Evolutionary conservation across 2,329 filamentous ascomycete genomes (phyloP).

Genomic region (Xylariaceae sp.): DNA sequence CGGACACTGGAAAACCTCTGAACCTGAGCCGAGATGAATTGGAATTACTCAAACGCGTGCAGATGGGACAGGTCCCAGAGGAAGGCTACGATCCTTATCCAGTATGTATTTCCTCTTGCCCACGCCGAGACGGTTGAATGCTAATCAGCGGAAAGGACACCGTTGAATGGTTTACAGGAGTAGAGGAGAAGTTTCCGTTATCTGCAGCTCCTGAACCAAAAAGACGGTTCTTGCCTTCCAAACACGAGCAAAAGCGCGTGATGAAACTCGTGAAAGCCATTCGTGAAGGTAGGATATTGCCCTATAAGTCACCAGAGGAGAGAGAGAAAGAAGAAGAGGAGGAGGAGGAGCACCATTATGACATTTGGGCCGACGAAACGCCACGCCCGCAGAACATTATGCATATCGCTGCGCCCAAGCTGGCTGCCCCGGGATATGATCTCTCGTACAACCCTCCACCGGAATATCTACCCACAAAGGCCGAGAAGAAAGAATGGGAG

Average conservation of each 20-base stretch:
- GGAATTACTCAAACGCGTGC: constrained; percentile 81
- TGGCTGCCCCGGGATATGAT: constrained; percentile 89
- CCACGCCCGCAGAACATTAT: constrained; percentile 80
- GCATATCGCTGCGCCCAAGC: constrained; percentile 92
- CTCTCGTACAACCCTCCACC: constrained; percentile 94
- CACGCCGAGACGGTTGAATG: background rate
- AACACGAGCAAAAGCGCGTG: constrained; percentile 91
- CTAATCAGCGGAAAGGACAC: constrained; percentile 54
- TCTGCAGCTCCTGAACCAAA: constrained; percentile 95
- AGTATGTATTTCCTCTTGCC: constrained; percentile 41
- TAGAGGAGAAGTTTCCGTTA: constrained; percentile 88
- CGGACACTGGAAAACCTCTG: constrained; percentile 86
- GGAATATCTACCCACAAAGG: constrained; percentile 84
- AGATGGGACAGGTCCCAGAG: constrained; percentile 81
- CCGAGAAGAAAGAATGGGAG: constrained; percentile 83
- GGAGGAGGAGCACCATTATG: constrained; percentile 69
- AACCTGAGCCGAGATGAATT: constrained; percentile 84
- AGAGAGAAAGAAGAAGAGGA: constrained; percentile 66
- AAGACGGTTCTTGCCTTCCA: constrained; percentile 89
- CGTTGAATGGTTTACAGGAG: constrained; percentile 89
- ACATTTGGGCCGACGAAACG: constrained; percentile 93
- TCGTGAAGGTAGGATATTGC: constrained; percentile 86
- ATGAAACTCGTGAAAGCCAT: constrained; percentile 98
- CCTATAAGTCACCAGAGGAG: constrained; percentile 73
- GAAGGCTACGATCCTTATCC: constrained; percentile 93